A percentile compares a stretch with the other conserved stretches of the same genome.
phyloP scores from a whole-genome alignment of 495 filamentous ascomycete genomes.

The Penicilliopsis zonata region DNA sequence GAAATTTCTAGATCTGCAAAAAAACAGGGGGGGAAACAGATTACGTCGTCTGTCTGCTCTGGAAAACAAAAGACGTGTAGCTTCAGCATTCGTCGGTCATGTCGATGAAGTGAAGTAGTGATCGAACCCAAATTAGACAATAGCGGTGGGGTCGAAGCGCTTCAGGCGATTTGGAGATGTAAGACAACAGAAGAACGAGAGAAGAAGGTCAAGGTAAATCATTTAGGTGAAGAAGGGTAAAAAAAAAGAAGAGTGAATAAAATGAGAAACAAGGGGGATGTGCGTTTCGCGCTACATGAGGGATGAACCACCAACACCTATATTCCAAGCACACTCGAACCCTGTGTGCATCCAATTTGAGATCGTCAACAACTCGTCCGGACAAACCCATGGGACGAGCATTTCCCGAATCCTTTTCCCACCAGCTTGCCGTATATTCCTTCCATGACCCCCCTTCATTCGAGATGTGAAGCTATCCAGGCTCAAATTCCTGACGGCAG shows the following conservation, averaged over 20 bases:
- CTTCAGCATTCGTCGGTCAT: conserved; percentile 13
- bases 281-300: conserved; percentile 30
- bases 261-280: conserved; percentile 12
- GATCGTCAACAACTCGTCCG: conserved; percentile 1
- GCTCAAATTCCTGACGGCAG: conserved; percentile 29
- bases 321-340: conserved; percentile 17
- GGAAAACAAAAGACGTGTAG: conserved; percentile 18
- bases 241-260: conserved; percentile 7
- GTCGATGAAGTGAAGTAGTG: conserved; percentile 3
- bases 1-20: conserved; percentile 6
- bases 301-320: conserved; percentile 18
- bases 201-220: conserved; percentile 8
- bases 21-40: conserved; percentile 9
- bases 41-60: conserved; percentile 11
- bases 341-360: conserved; percentile 14
- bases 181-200: conserved; percentile 13
- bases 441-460: conserved; percentile 18
- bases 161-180: conserved; percentile 12
- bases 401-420: conserved; percentile 6
- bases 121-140: conserved; percentile 2
- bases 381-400: conserved; percentile 18
- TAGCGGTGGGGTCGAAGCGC: conserved; percentile 8
- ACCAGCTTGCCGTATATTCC: conserved; percentile 16
- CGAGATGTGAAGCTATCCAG: conserved; percentile 28
- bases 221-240: not conserved